These are phyloP conservation scores for Tuber brumale DNA, from an alignment of 495 filamentous ascomycete species.

Conservation along the genomic window DNA sequence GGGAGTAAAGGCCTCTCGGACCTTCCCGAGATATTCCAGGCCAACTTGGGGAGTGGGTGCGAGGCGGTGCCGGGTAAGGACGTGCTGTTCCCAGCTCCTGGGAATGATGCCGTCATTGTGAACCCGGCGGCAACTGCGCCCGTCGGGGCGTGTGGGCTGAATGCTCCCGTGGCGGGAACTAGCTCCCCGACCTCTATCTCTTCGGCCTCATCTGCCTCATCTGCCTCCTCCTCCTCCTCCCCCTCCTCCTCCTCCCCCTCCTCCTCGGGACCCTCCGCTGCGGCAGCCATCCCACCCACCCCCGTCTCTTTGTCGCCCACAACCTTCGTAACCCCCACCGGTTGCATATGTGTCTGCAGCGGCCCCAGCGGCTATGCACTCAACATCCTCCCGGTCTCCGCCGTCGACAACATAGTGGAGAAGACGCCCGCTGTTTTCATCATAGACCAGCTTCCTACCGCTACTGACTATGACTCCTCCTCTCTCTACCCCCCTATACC, in stretches of 20 bases:
- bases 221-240: background rate
- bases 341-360: conserved; percentile 26
- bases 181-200: background rate
- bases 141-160: conserved; percentile 7
- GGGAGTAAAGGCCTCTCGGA: conserved; percentile 23
- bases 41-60: conserved; percentile 37
- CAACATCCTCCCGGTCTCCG: conserved; percentile 18
- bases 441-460: background rate
- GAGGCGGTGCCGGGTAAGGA: conserved; percentile 3
- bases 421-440: background rate
- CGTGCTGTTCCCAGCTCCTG: conserved; percentile 35
- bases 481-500: background rate
- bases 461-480: background rate
- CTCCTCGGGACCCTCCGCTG: background rate
- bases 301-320: background rate
- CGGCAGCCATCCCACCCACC: background rate
- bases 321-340: background rate
- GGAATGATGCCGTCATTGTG: conserved; percentile 12
- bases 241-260: background rate
- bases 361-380: conserved; percentile 22
- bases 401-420: background rate
- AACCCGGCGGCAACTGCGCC: background rate
- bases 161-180: background rate
- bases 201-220: background rate
- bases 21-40: conserved; percentile 33